A percentile compares a stretch with the other conserved stretches of the same genome.
phyloP scores from a whole-genome alignment of 768 basidiomycete genomes.

The Tephrocybe sp. region DNA sequence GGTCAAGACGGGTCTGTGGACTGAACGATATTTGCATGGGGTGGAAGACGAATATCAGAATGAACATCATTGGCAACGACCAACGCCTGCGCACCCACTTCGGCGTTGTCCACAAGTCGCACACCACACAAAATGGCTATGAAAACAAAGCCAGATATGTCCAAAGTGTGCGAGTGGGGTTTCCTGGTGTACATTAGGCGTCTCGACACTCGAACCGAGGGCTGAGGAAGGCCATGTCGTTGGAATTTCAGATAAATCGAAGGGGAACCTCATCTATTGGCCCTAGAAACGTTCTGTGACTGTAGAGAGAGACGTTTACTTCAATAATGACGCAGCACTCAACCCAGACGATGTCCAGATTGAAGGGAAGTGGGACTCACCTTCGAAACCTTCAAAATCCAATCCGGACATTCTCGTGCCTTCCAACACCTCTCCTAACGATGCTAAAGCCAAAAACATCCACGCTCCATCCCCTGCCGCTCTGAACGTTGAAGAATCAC shows the following conservation, averaged over 20 bases:
- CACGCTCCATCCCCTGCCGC: too few relatives aligned
- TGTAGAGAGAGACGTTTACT: constrained; percentile 23
- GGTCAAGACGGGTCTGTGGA: constrained; percentile 43
- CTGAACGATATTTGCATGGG: constrained; percentile 43
- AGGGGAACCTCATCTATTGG: constrained; percentile 9
- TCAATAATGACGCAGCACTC: constrained; percentile 17
- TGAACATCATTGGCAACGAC: constrained; percentile 38
- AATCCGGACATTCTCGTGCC: too few relatives aligned
- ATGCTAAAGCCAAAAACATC: too few relatives aligned
- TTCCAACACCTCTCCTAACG: too few relatives aligned
- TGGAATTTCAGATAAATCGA: constrained; percentile 20
- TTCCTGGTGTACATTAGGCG: too few relatives aligned
- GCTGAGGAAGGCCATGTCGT: constrained; percentile 3
- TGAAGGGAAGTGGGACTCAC: constrained; percentile 5
- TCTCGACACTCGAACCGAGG: background rate
- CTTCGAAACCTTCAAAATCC: background rate
- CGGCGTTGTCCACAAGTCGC: too few relatives aligned
- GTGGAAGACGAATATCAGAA: constrained; percentile 42
- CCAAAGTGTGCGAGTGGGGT: too few relatives aligned
- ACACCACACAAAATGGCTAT: too few relatives aligned
- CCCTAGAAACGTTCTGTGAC: constrained; percentile 19
- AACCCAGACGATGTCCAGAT: constrained; percentile 9
- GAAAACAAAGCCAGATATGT: too few relatives aligned
- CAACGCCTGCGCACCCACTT: too few relatives aligned
- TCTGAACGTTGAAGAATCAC: too few relatives aligned